Evolutionary conservation across 1,139 yeast genomes (phyloP).

Genomic region (Wickerhamiella pararugosa): DNA sequence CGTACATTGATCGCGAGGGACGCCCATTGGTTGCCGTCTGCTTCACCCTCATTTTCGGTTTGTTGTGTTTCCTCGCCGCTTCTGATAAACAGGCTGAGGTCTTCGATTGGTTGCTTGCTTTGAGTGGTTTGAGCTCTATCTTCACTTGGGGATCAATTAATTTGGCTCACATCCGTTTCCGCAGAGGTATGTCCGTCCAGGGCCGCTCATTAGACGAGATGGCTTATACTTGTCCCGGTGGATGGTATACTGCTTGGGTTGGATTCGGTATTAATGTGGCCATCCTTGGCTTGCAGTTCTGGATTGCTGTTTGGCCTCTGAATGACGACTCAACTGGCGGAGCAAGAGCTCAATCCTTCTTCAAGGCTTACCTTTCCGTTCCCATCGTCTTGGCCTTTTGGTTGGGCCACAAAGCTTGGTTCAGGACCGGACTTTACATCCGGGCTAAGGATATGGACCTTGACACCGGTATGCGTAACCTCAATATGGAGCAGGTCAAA

Average conservation of each 20-base stretch:
- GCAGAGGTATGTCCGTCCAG: constrained; percentile 53
- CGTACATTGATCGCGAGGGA: constrained; percentile 57
- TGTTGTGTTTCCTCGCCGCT: constrained; percentile 50
- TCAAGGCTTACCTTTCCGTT: constrained; percentile 39
- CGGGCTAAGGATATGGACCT: constrained; percentile 16
- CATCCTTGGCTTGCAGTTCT: constrained; percentile 65
- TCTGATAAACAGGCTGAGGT: constrained; percentile 53
- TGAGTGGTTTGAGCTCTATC: constrained; percentile 70
- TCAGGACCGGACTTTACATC: constrained; percentile 29
- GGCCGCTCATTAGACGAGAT: constrained; percentile 54
- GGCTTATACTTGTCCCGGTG: constrained; percentile 54
- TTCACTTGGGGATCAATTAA: constrained; percentile 78
- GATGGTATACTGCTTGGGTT: constrained; percentile 51
- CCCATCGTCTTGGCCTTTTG: constrained; percentile 37
- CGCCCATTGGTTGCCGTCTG: constrained; percentile 57
- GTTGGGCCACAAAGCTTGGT: constrained; percentile 36
- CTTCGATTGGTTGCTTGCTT: constrained; percentile 67
- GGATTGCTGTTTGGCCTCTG: constrained; percentile 63
- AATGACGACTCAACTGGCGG: constrained; percentile 30
- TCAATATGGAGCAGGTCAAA: constrained; percentile 37
- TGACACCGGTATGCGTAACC: constrained; percentile 30
- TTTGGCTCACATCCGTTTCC: constrained; percentile 62
- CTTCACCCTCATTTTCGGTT: constrained; percentile 42
- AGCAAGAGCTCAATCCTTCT: constrained; percentile 29
- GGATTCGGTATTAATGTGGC: constrained; percentile 47